Base-by-base conservation (phyloP, 805 yeast genomes). In the Torulaspora maleeae region DNA sequence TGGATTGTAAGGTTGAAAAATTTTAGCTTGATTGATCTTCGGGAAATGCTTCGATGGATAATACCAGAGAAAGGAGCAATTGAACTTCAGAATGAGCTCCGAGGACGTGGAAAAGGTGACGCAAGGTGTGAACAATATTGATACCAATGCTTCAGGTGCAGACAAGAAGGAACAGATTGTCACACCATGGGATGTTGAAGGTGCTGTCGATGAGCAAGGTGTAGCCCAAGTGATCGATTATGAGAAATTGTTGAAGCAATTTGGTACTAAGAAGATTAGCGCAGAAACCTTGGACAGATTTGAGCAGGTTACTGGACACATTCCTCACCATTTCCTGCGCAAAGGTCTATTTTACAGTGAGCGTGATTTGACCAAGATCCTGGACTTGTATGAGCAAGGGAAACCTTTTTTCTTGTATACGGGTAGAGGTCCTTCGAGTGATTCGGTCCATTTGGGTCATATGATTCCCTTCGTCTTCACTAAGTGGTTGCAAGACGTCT, bases 131-230 rank as follows among this genome's bases (percentile, higher is more conserved):
- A 27, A 27, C 5, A 37, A 42, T 8, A 25, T 48, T 5, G 32
- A 38, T 12, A 36, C 35, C 22, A 25, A 28, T 16, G 44, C 32
- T 16, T 20, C 27, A 9, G 16, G 25, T 27, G 2, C 38, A 8
- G 51, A 47, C 10, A 41, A 45, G 17, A 56, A 56, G 42, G 81
- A 74, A 46, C 90, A 83, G 62, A 74, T 71, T 28, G 75, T 85
- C 49, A 93, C 99, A 1, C 99, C 99, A 39, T 93, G 99, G 99
- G 99, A 93, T 65, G 99, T 93, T 25, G 96, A 86, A 68, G 99
- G 98, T 47, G 98, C 97, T 2, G 95, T 91, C 38, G 96, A 88
- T 47, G 95, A 90, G 58, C 48, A 61, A 45, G 99, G 99, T 44
- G 74, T 83, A 57, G 79, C 85, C n/a, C 90, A 85, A 65, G 89